Percentiles rank a stretch among this genome's conserved stretches.
phyloP scores from a whole-genome alignment of 495 filamentous ascomycete genomes.

The Penicillium lagena region DNA sequence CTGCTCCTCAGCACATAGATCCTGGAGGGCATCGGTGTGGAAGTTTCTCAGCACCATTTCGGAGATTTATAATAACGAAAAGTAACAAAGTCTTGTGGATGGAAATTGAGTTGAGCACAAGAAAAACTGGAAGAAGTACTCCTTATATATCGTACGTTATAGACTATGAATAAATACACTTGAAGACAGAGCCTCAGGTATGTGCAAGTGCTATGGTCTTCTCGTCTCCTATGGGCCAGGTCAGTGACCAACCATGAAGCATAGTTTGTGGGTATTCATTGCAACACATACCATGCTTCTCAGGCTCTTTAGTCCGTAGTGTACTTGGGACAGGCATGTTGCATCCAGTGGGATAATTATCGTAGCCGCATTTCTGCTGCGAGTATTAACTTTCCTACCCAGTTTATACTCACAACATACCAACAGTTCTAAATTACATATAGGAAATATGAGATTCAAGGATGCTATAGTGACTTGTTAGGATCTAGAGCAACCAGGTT shows the following conservation, averaged over 20 bases:
- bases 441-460: too few species aligned
- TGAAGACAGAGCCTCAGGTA: background rate
- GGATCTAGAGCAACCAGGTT: background rate
- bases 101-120: background rate
- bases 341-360: background rate
- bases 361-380: background rate
- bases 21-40: slow-evolving; percentile 7
- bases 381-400: background rate
- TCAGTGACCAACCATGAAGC: background rate
- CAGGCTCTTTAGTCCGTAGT: background rate
- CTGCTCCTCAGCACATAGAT: slow-evolving; percentile 27
- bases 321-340: background rate
- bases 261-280: background rate
- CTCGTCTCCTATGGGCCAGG: background rate
- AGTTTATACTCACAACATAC: background rate
- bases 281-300: background rate
- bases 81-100: background rate
- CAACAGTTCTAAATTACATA: too few species aligned
- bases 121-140: background rate
- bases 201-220: background rate
- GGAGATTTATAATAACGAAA: background rate
- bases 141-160: background rate
- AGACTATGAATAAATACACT: background rate
- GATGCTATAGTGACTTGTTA: background rate
- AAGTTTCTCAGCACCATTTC: slow-evolving; percentile 7